Evolutionary conservation across 139 green algal species (phyloP), one percentile per base, ranked within the genome.

Genomic region (Chlorella sp.): DNA sequence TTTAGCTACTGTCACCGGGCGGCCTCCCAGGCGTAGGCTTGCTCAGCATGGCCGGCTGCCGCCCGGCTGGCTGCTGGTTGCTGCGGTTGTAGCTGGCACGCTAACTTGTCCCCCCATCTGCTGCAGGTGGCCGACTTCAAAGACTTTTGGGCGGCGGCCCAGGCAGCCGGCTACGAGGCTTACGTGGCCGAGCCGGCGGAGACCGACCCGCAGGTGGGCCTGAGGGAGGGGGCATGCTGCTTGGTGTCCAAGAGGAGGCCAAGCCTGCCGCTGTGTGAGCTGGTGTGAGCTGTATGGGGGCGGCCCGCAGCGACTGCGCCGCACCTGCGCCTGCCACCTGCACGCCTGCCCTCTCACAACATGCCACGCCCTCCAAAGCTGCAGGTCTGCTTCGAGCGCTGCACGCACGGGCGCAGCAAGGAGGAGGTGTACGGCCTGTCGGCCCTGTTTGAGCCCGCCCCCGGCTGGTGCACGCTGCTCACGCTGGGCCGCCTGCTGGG

Each of bases 141-240:
- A 36, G 85, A 92, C 19, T 87, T 91, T 41, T 92, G 90, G 89
- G 44, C 76, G 34, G 82, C 82, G 28, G 92, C 84, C 2, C 92
- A 95, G 90, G 90, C 93, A 11, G 86, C 85, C 5, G 90, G 91
- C 30, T 95, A 92, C 68, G 91, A 95, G 87, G 86, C 92, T 40
- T 95, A 89, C 44, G 85, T 92, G 43, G 58, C 90, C 54, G 84
- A 92, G 84, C 87, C 88, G 26, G 70, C 88, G 17, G 85, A 91
- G 46, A 64, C 34, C 1, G 86, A 92, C 65, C 85, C 89, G 1
- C 68, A 82, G 44, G 54, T 84, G 75, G n/a, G 81, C 24, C 11
- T 51, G 4, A 17, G 67, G 62, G 3, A 69, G 62, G 22, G 30
- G 56, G 56, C 13, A 20, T 65, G 56, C 56, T 6, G 22, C 56